phyloP scores from a whole-genome alignment of 116 monocot genomes.

The Phalaenopsis hybrid region DNA sequence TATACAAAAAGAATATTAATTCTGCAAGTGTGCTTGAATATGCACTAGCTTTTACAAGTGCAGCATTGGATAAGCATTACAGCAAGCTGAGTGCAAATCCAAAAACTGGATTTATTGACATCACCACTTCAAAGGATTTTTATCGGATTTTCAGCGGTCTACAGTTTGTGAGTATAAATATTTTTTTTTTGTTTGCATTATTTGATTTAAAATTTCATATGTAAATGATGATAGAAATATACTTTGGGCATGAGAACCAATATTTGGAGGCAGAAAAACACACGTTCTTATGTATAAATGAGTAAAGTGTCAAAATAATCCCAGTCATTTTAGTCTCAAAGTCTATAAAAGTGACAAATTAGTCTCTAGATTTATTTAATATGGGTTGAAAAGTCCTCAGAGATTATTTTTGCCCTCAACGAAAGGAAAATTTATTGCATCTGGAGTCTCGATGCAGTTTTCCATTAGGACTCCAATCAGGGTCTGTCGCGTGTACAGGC shows the following conservation, averaged over 20 bases:
- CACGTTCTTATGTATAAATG: not conserved
- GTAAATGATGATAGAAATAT: not conserved
- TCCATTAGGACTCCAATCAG: too few species aligned
- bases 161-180: constrained; percentile 71
- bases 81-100: constrained; percentile 82
- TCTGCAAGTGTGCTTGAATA: constrained; percentile 89
- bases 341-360: too few species aligned
- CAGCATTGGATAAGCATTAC: constrained; percentile 89
- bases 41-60: constrained; percentile 94
- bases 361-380: too few species aligned
- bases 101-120: constrained; percentile 93
- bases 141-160: constrained; percentile 97
- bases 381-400: too few species aligned
- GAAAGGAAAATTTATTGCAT: too few species aligned
- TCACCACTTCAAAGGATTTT: constrained; percentile 96
- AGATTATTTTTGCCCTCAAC: too few species aligned
- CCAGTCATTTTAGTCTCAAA: too few species aligned
- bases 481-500: too few species aligned
- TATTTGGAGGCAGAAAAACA: not conserved
- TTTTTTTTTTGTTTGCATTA: not conserved
- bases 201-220: not conserved
- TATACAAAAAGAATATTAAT: constrained; percentile 70
- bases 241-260: not conserved
- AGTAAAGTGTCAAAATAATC: too few species aligned
- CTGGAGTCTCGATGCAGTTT: too few species aligned